Base-by-base conservation (phyloP, 208 protist species). In the Trichomonas tenax region DNA sequence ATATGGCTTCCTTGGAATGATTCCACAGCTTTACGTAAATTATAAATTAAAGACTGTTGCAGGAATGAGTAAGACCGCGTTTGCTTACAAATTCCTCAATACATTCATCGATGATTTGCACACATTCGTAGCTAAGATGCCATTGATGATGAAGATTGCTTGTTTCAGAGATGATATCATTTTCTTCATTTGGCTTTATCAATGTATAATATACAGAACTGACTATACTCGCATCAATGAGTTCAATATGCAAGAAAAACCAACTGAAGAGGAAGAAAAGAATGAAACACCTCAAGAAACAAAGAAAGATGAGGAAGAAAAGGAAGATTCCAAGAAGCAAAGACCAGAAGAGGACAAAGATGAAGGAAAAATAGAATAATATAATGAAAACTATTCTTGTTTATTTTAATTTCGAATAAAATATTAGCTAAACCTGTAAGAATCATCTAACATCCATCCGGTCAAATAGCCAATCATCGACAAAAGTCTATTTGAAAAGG, bases 81-180 rank as follows among this genome's bases (percentile, higher is more conserved):
- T 99, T 97, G 98, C 99, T 44, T 99, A 99, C 97, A 99, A 99
- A 97, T 51, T 89, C n/a, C 46, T 99, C 49, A 99, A 99, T 97
- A 99, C 99, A 0, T 98, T 99, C 90, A 99, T 99, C 96, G 99
- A 99, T 97, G 99, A 99, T 97, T 97, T 99, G 17, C 99, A 99
- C 97, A 98, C 99, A 1, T 99, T 99, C 97, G 98, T 99, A 96
- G 99, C 99, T 82, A 98, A 98, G 96, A 99, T 99, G 99, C 99
- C 99, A 45, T 98, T 97, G 96, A 96, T 99, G 45, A 98, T 99
- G 96, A 98, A 99, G 31, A 96, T 99, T 9, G 98, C 98, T 15
- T 99, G 99, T 97, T 99, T 99, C 96, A 97, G 99, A 96, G 99
- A 99, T 97, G 99, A 97, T 96, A 97, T 99, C 34, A 98, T 99